Evolutionary conservation across 2,329 filamentous ascomycete genomes (phyloP), one percentile per base, ranked within the genome.

Genomic region (Pseudogymnoascus sp.): DNA sequence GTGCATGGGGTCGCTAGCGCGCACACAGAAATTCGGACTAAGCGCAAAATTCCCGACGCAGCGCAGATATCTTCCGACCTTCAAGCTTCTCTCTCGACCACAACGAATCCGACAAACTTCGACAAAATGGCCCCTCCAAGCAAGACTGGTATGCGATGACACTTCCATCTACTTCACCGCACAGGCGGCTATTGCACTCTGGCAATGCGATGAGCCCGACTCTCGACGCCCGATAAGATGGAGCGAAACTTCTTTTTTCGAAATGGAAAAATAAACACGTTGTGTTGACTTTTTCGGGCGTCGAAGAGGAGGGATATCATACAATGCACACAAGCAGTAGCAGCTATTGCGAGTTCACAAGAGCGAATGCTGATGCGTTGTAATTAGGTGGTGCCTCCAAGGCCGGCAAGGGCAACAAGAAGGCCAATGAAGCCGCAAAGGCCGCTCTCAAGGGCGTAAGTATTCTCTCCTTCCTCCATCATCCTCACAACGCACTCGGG

Each of bases 361-460:
- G 85, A 80, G 85, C 85, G 85, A 87, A 86, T 88, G 85, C 85
- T 88, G 84, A 88, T 88, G 83, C 81, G 75, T 79, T 73, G 79
- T 78, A 72, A 75, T 72, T 71, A 87, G 84, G 81, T 79, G 79
- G 77, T 72, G 77, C 79, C 75, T 77, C 75, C 67, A 79, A 79
- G 74, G 79, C 78, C 73, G 75, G 81, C 72, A 86, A 85, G 80
- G 83, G 83, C 75, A 76, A 82, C 79, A 95, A 95, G 86, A 88
- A 96, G 87, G 95, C 95, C 82, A 89, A 88, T 75, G 88, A 89
- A 78, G 95, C 95, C 78, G 90, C 95, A 75, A 97, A 99, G 87
- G 90, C 95, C 79, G 90, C 92, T 76, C 89, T 97, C 75, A 91
- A 91, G 83, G 93, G 93, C 80, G 91, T 96, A 92, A 84, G 91